Evolutionary conservation across 2,329 filamentous ascomycete species (phyloP).

Genomic region (Cephalotrichum gorgonifer): DNA sequence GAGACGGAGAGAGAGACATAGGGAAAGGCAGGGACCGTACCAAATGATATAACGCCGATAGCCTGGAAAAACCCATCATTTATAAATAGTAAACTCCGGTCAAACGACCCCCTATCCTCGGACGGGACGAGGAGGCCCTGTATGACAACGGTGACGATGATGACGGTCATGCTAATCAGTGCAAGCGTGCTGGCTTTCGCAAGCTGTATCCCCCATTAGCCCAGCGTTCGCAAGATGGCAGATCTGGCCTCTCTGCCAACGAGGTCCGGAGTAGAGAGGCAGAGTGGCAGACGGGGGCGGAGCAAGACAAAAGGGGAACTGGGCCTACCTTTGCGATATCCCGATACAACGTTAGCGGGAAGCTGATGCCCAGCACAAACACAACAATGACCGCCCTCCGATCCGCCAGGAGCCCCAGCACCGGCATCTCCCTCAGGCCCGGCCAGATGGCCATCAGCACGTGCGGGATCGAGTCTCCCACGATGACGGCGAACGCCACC

Average conservation of each 20-base stretch:
- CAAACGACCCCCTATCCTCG: conserved; percentile 62
- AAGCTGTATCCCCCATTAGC: conserved; percentile 46
- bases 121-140: conserved; percentile 68
- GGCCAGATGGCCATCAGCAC: conserved; percentile 80
- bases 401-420: conserved; percentile 74
- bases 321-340: conserved; percentile 90
- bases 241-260: too few relatives aligned
- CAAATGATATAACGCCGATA: conserved; percentile 96
- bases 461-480: conserved; percentile 91
- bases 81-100: conserved; percentile 60
- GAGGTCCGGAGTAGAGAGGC: too few relatives aligned
- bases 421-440: conserved; percentile 56
- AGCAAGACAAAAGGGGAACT: not conserved
- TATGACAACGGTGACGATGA: conserved; percentile 76
- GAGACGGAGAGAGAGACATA: not conserved
- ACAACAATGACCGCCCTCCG: conserved; percentile 78
- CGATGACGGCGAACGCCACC: conserved; percentile 95
- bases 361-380: conserved; percentile 77
- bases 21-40: conserved; percentile 32
- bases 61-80: conserved; percentile 89
- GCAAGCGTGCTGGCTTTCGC: conserved; percentile 93
- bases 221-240: not conserved
- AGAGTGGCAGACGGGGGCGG: not conserved
- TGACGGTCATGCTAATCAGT: conserved; percentile 84
- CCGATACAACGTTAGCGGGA: conserved; percentile 82